Base-by-base conservation (phyloP, 257 asterid genomes). In the Voacanga thouarsii region DNA sequence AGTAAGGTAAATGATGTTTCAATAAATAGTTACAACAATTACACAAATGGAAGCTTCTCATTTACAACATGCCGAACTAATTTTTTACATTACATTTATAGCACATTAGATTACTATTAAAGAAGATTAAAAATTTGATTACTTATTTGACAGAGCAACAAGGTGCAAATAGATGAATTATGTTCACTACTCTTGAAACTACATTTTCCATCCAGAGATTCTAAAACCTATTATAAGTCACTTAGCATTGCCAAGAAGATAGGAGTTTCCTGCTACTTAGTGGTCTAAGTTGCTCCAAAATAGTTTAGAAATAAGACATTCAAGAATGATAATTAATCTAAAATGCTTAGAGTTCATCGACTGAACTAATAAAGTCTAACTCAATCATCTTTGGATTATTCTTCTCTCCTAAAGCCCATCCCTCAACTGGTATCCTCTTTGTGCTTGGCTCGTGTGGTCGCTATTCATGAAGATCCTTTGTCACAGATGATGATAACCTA, bases 381-480 rank as follows among this genome's bases (percentile, higher is more conserved):
- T 94, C 98, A 70, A 94, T 91, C 98, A 92, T 92, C 83, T 92
- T 94, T 71, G 74, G 80, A 73, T 82, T 79, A n/a, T 66, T 47
- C 60, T 81, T 88, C 72, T 78, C 83, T 51, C 59, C 80, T 74
- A 82, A 78, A 77, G 73, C 77, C 80, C 82, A 81, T 65, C 50
- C 77, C 41, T 81, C 91, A 45, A 66, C 69, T 88, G 87, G 91
- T 80, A 78, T 19, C 77, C 83, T 91, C 73, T 93, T 93, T 41
- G 88, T 81, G 51, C 76, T 80, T 33, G 87, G 86, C 81, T 88
- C 90, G 74, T 75, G 78, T 80, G 89, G 82, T 80, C 82, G 78
- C 78, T 39, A 85, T 75, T 84, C 81, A 75, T 71, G 70, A 72
- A 63, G 53, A 67, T 77, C 81, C 80, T 82, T 84, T 71, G 77